phyloP scores from a whole-genome alignment of 495 filamentous ascomycete genomes.

The Tuber borchii region DNA sequence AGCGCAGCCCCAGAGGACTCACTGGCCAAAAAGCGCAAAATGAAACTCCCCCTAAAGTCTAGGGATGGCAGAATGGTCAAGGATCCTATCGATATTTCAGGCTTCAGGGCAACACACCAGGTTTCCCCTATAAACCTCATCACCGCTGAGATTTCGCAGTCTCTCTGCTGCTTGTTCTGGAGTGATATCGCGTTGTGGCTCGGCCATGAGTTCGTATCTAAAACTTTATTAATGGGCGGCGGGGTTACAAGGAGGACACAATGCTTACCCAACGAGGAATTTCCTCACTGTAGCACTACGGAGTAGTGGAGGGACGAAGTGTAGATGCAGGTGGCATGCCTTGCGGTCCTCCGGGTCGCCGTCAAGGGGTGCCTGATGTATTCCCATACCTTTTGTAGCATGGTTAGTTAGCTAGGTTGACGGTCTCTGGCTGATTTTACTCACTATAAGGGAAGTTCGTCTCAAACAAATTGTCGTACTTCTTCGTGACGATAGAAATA shows the following conservation, averaged over 20 bases:
- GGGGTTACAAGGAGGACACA: background rate
- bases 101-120: slow-evolving; percentile 40
- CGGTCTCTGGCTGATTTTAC: slow-evolving; percentile 39
- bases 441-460: slow-evolving; percentile 87
- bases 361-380: slow-evolving; percentile 89
- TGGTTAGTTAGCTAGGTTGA: background rate
- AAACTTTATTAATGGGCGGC: background rate
- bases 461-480: slow-evolving; percentile 96
- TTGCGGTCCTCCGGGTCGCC: slow-evolving; percentile 79
- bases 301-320: slow-evolving; percentile 92
- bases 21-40: background rate
- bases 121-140: slow-evolving; percentile 74
- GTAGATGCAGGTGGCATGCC: slow-evolving; percentile 83
- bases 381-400: slow-evolving; percentile 48
- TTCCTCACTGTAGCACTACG: slow-evolving; percentile 90
- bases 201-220: slow-evolving; percentile 85
- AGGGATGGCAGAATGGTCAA: background rate
- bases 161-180: slow-evolving; percentile 86
- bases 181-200: slow-evolving; percentile 95
- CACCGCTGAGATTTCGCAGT: slow-evolving; percentile 63
- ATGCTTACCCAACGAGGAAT: slow-evolving; percentile 74
- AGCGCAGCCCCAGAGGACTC: background rate
- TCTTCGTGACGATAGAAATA: slow-evolving; percentile 74
- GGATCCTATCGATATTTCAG: background rate
- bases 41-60: background rate